Percentiles rank a stretch among this genome's conserved stretches.
Evolutionary conservation across 192 early-diverging fungal genomes (phyloP).

Genomic region (Coemansia sp.): DNA sequence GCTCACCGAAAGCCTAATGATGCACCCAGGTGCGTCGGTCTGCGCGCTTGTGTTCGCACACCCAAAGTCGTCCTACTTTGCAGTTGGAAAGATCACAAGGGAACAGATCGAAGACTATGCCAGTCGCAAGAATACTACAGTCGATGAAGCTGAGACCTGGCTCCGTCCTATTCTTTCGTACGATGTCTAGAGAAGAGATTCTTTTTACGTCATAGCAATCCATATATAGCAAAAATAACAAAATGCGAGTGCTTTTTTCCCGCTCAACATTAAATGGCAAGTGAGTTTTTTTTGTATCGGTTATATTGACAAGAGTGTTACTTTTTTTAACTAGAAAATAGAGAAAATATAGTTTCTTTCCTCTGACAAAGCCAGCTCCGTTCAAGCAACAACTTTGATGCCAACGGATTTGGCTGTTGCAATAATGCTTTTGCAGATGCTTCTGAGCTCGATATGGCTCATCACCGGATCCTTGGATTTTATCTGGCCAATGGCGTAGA

Average conservation of each 20-base stretch:
- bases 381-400: slow-evolving; percentile 68
- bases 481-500: slow-evolving; percentile 93
- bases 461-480: slow-evolving; percentile 81
- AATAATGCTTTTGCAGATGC: slow-evolving; percentile 73
- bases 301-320: too few relatives aligned
- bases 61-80: slow-evolving; percentile 85
- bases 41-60: slow-evolving; percentile 77
- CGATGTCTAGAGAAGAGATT: slow-evolving; percentile 23
- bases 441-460: slow-evolving; percentile 67
- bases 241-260: not conserved
- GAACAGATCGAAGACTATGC: slow-evolving; percentile 87
- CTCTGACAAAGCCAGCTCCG: not conserved
- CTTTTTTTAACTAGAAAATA: too few relatives aligned
- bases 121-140: slow-evolving; percentile 63
- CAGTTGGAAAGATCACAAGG: slow-evolving; percentile 91
- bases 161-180: slow-evolving; percentile 76
- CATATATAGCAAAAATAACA: not conserved
- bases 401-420: slow-evolving; percentile 81
- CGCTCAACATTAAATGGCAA: too few relatives aligned
- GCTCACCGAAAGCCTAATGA: slow-evolving; percentile 91
- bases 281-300: too few relatives aligned
- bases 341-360: not conserved
- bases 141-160: slow-evolving; percentile 75
- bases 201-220: not conserved
- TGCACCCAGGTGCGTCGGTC: slow-evolving; percentile 90